Base-by-base conservation (phyloP, 2,329 filamentous ascomycete species). In the Nigrograna mackinnonii region DNA sequence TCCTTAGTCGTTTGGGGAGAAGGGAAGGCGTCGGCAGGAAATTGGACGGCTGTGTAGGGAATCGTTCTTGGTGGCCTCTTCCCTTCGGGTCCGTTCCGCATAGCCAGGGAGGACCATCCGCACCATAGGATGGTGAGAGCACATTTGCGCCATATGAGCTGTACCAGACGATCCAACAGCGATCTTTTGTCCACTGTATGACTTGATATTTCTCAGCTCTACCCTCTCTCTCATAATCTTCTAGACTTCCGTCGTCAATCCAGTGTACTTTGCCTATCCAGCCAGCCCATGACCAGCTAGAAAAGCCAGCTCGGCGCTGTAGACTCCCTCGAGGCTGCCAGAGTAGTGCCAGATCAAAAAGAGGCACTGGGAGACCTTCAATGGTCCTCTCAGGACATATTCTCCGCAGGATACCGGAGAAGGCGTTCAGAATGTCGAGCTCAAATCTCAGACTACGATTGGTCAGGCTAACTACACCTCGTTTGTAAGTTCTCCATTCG, bases 211-310 rank as follows among this genome's bases (percentile, higher is more conserved):
- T 37, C 28, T 47, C 31, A 16, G 22, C n/a, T n/a, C n/a, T n/a
- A n/a, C n/a, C 22, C 6, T 22, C 28, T 13, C 26, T 22, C 4
- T 30, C 19, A 9, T 13, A 22, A 5, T n/a, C 12, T n/a, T 14
- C 14, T 5, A 47, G 18, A 4, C 14, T 20, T 9, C 24, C 11
- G 19, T 40, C 41, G n/a, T 47, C 36, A 20, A 44, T 39, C 39
- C 43, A 44, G 16, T 41, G 34, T 11, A 44, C 37, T 24, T 41
- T n/a, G 12, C 44, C 44, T 13, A 37, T 16, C 44, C 44, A 47
- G 12, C 44, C 44, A 2, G 41, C 44, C 44, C 44, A 47, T 12
- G 44, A 44, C 44, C 44, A 47, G 19, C 31, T 44, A 13, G 44
- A 19, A 22, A 47, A 47, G n/a, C 44, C 41, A 3, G 2, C 11